phyloP scores from a whole-genome alignment of 305 asterid species.

The Petunia hybrid region DNA sequence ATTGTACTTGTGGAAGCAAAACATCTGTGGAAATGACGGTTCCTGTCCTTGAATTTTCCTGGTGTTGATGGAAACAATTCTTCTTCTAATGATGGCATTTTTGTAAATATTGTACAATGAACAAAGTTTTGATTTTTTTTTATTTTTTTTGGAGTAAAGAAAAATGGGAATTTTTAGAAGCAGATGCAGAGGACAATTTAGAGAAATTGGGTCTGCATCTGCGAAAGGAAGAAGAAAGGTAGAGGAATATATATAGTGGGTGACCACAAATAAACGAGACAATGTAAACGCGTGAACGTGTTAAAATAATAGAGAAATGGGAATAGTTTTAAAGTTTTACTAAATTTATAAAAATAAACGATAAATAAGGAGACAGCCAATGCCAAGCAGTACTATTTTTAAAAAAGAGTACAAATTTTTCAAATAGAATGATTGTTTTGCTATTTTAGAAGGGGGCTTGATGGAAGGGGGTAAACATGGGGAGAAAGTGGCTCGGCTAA shows the following conservation, averaged over 20 bases:
- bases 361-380: constrained; percentile 15
- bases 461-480: background rate
- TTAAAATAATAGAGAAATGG: constrained; percentile 42
- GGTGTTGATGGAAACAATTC: constrained; percentile 77
- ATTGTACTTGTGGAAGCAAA: constrained; percentile 82
- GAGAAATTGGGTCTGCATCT: constrained; percentile 50
- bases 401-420: background rate
- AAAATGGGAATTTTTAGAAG: constrained; percentile 16
- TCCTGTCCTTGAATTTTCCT: constrained; percentile 68
- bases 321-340: background rate
- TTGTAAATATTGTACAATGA: background rate
- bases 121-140: background rate
- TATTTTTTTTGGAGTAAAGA: background rate
- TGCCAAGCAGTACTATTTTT: background rate
- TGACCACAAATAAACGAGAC: constrained; percentile 41
- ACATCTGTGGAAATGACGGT: constrained; percentile 70
- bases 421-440: no score
- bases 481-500: background rate
- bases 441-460: no score
- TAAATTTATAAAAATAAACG: background rate
- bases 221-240: constrained; percentile 39
- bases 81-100: constrained; percentile 60
- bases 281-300: constrained; percentile 68
- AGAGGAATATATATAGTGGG: constrained; percentile 50
- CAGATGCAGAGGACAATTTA: constrained; percentile 54